Base-by-base conservation (phyloP, 768 basidiomycete species). In the Hericium alpestre region DNA sequence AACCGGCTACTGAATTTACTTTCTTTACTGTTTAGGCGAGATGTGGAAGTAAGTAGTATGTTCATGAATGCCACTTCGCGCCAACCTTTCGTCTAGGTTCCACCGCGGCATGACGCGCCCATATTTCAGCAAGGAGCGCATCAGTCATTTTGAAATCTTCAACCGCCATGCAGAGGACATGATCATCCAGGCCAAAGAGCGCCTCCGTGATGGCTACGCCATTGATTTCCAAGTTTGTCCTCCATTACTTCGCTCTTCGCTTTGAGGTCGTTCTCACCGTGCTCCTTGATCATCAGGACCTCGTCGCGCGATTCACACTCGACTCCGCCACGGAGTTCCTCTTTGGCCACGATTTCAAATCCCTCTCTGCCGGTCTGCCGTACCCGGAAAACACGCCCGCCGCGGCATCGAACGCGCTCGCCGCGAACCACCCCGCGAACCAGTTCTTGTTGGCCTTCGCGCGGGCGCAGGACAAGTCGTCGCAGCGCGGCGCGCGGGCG, bases 301-400 rank as follows among this genome's bases (percentile, higher is more conserved):
- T 73, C 18, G 64, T 78, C 43, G 69, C 70, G 0, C 72, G 76
- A 40, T 78, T 79, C 61, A 78, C 77, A 0, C 70, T 79, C 39
- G 78, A 79, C 64, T 72, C 76, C 12, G 79, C 80, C 0, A 73
- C 78, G 1, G 76, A 78, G 56, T 80, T 79, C 60, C 67, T 80
- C 49, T 79, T 80, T 51, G 77, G 75, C 11, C 59, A 65, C 38
- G 70, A 72, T 53, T 68, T 78, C 1, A 39, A 74, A 60, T 71
- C 70, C 38, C 67, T 79, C 20, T 53, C 60, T 8, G 67, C 61
- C 1, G 59, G 56, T 10, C 64, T 78, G 4, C 74, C 74, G 8
- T 75, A 72, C 59, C 74, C 77, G 9, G 58, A 68, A 59, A 62
- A 67, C 48, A 22, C 48, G 13, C 12, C 69, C 68, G 11, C 49